These are phyloP conservation scores for Colletotrichum lindemuthianum DNA, from an alignment of 2,329 filamentous ascomycete genomes.

Conservation along the genomic window DNA sequence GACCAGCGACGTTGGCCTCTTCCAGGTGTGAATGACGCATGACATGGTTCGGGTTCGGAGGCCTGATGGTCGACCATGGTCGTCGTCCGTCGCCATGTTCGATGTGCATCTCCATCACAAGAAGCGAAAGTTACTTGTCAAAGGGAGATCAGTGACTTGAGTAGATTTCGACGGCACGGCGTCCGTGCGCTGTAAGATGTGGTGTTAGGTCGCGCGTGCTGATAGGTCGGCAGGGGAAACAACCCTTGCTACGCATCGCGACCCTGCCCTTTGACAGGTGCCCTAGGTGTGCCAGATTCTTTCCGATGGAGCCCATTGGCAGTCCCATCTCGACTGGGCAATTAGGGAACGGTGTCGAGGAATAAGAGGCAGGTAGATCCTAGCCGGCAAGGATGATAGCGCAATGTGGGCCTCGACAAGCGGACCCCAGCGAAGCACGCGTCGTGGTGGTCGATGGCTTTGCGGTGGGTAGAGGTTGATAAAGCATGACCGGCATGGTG, in stretches of 20 bases:
- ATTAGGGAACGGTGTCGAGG: constrained; percentile 7
- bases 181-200: constrained; percentile 14
- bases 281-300: constrained; percentile 16
- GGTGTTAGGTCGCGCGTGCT: background rate
- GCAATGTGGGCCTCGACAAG: constrained; percentile 33
- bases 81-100: background rate
- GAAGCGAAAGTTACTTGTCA: constrained; percentile 20
- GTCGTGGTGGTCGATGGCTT: constrained; percentile 17
- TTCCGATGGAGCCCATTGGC: constrained; percentile 35
- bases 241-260: constrained; percentile 24
- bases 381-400: constrained; percentile 32
- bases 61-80: too few relatives aligned
- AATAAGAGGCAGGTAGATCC: constrained; percentile 16
- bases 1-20: too few relatives aligned
- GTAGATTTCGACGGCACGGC: constrained; percentile 11
- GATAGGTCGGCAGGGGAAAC: background rate
- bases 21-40: too few relatives aligned
- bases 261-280: constrained; percentile 25
- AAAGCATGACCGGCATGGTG: background rate
- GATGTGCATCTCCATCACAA: constrained; percentile 22
- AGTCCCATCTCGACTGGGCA: constrained; percentile 2
- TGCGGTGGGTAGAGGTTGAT: constrained; percentile 23
- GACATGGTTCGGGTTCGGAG: too few relatives aligned
- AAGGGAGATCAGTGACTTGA: constrained; percentile 14
- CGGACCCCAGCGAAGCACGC: constrained; percentile 27